Percentiles rank a stretch among this genome's conserved stretches.
phyloP scores from a whole-genome alignment of 2,329 filamentous ascomycete genomes.

The Paraconiothyrium brasiliense region DNA sequence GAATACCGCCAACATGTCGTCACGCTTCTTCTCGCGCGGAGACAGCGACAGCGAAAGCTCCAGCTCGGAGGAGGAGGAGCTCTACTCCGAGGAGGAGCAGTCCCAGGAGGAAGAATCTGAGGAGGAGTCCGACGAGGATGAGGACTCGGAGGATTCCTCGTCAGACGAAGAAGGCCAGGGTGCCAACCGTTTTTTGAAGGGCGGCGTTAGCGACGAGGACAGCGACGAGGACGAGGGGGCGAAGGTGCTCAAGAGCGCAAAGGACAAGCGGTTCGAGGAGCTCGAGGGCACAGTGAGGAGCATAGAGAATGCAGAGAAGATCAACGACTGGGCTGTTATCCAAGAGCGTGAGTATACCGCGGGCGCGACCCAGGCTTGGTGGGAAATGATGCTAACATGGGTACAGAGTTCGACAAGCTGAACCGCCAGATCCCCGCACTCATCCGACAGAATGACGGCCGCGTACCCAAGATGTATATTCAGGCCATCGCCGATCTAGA shows the following conservation, averaged over 20 bases:
- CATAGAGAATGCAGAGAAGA: conserved; percentile 97
- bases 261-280: conserved; percentile 96
- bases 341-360: conserved; percentile 73
- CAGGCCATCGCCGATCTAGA: conserved; percentile 93
- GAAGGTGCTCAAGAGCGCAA: conserved; percentile 93
- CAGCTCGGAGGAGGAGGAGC: conserved; percentile 95
- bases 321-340: conserved; percentile 96
- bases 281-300: conserved; percentile 86
- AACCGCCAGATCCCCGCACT: conserved; percentile 77
- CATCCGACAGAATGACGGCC: conserved; percentile 69
- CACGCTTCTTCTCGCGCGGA: conserved; percentile 84
- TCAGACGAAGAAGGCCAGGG: conserved; percentile 71
- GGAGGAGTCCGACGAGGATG: conserved; percentile 60
- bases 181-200: conserved; percentile 83
- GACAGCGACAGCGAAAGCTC: conserved; percentile 84
- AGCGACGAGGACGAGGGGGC: conserved; percentile 85
- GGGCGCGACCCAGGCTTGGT: conserved; percentile 13
- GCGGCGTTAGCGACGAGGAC: conserved; percentile 79
- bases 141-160: conserved; percentile 64
- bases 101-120: conserved; percentile 50
- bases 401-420: conserved; percentile 89
- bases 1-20: conserved; percentile 55
- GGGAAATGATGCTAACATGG: conserved; percentile 31
- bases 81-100: conserved; percentile 81
- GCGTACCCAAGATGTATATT: conserved; percentile 89